Evolutionary conservation across 768 basidiomycete species (phyloP), one percentile per base, ranked within the genome.

Genomic region (Suillus placidus): DNA sequence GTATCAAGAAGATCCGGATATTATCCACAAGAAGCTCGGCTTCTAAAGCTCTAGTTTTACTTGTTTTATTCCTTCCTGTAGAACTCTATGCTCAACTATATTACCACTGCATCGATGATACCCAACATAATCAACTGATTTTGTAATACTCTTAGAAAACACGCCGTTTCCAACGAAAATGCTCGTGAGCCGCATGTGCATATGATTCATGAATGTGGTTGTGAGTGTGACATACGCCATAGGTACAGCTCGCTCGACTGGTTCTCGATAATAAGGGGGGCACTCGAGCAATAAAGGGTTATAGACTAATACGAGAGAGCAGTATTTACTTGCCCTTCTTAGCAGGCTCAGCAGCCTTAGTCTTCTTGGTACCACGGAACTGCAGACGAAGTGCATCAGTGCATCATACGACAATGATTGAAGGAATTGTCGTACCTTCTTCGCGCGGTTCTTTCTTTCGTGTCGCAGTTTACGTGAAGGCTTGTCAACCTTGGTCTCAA

Each of bases 401-500:
- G 16, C 6, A 62, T 47, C 32, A 32, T 35, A 26, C 63, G 18
- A 55, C 23, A 30, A 14, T 47, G 66, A 45, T 32, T 61, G 32
- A 26, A 34, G 45, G 66, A 23, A 34, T 37, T 14, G 60, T 72
- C 80, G n/a, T 56, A 94, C 96, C 90, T 98, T 99, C 92, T 99
- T 99, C 68, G 92, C 88, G 78, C 97, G 90, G 84, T 99, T 99
- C 88, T 99, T 99, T 75, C 97, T 89, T 85, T 99, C 97, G 85
- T 99, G 98, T 81, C 97, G 91, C 81, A 99, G 89, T 80, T 99
- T 99, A 76, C 97, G 92, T 70, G 94, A 95, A 62, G 97, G 83
- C 80, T 91, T 94, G 51, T 94, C 93, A 68, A 91, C 89, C 84
- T 98, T 97, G 69, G 84, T 65, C 40, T 72, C 77, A 57, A 95